phyloP scores from a whole-genome alignment of 2,329 filamentous ascomycete species.

The Pseudofabraea citricarpa region DNA sequence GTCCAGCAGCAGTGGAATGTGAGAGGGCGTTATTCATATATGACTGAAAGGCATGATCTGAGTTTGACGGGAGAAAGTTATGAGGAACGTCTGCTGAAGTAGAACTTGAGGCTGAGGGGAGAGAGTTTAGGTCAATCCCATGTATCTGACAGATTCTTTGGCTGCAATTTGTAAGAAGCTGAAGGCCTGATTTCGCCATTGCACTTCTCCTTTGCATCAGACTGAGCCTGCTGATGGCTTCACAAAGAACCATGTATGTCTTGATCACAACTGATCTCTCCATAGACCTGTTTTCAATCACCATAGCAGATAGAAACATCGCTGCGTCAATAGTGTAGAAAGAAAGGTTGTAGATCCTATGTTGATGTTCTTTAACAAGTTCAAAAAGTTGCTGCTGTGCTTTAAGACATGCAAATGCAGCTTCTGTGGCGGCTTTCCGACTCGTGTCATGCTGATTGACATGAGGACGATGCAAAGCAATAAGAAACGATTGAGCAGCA shows the following conservation, averaged over 20 bases:
- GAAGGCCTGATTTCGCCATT: not conserved
- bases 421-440: not conserved
- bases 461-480: not conserved
- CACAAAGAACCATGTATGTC: not conserved
- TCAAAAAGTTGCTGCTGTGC: constrained; percentile 1
- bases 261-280: not conserved
- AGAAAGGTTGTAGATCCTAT: constrained; percentile 1
- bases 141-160: not conserved
- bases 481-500: not conserved
- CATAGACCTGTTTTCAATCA: not conserved
- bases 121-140: not conserved
- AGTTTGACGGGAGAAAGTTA: not conserved
- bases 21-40: no score
- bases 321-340: not conserved
- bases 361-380: not conserved
- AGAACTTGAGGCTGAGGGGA: not conserved
- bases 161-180: not conserved
- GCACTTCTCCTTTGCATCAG: constrained; percentile 1
- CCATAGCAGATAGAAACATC: not conserved
- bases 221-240: not conserved
- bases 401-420: not conserved
- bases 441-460: not conserved
- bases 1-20: no score
- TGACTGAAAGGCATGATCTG: not conserved
- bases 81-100: not conserved